Evolutionary conservation across 2,329 filamentous ascomycete species (phyloP), one percentile per base, ranked within the genome.

Genomic region (Thelonectria discophora): DNA sequence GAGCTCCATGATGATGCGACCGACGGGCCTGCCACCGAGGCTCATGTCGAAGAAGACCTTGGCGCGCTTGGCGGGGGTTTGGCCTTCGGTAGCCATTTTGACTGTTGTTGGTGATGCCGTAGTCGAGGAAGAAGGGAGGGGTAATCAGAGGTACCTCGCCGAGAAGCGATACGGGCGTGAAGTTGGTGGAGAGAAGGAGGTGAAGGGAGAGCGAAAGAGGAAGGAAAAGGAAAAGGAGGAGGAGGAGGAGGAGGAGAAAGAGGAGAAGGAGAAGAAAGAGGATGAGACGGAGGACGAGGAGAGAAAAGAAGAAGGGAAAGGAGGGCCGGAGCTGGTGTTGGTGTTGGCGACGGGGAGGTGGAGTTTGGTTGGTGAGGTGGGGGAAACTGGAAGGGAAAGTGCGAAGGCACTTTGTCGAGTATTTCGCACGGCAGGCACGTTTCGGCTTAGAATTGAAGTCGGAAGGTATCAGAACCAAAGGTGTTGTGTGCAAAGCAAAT

Each of bases 41-140:
- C 88, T 83, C 76, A 99, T 89, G 82, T 98, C 94, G 78, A 99
- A 97, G 83, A 90, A 99, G 81, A 97, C 94, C 71, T 91, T 89
- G 75, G 88, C 87, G 73, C 91, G 90, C 76, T 83, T 83, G 82
- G 75, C 83, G 83, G 76, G 68, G 71, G 78, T 74, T 13, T 73
- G 68, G 60, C 78, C 78, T 63, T 78, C 75, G 60, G 80, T 69
- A 50, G 76, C 74, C 81, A 82, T 83, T 65, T 71, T 69, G 55
- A 48, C 20, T 34, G 9, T 45, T 49, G 27, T 37, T 30, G n/a
- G 13, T 27, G 7, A 17, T 58, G 49, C 45, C 21, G 45, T 24
- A 48, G 49, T 27, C 34, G 18, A 13, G 34, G 17, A 32, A 21
- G 20, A 34, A 8, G 12, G 32, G 32, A 9, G 32, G 32, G 32